Evolutionary conservation across 2,329 filamentous ascomycete genomes (phyloP), one percentile per base, ranked within the genome.

Genomic region (Botrytis deweyae): DNA sequence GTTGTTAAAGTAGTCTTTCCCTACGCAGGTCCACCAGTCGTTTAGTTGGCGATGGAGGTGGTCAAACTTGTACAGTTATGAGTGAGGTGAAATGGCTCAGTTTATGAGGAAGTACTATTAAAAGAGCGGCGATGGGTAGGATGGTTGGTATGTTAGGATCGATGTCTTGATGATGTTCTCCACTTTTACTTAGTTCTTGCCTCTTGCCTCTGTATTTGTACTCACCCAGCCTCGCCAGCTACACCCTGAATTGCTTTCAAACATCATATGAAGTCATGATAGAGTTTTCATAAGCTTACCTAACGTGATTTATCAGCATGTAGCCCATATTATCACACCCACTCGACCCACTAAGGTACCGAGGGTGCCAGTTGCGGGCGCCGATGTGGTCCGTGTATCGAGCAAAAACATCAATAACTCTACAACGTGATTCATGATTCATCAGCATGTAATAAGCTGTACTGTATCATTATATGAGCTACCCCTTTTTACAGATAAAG

Each of bases 61-160:
- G 66, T 33, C 75, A 78, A 44, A 66, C 33, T 44, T 78, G 74
- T 58, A 69, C 74, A 5, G 74, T 78, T 12, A 76, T 86, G 18
- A 83, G 80, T 49, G 86, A 88, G 76, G 80, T 82, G 58, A 86
- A 89, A 75, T 92, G 89, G 88, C 89, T 89, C 76, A 86, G 87
- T 73, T 81, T 88, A 73, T 93, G 92, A 90, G 85, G 84, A 16
- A 84, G 86, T 10, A 86, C 89, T 3, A 88, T 94, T 68, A 84
- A 84, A 74, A 85, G 85, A 62, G 88, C 91, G 14, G 88, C 90
- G 0, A 79, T 91, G 73, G 86, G 87, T 68, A 86, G 88, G 74
- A 76, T 79, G 71, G 71, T 73, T 79, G 71, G 71, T 73, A 6
- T 76, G 72, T 63, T 85, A 86, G 55, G 86, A 90, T 78, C 86